phyloP scores from a whole-genome alignment of 2,329 filamentous ascomycete species.

The Sarocladium strictum region DNA sequence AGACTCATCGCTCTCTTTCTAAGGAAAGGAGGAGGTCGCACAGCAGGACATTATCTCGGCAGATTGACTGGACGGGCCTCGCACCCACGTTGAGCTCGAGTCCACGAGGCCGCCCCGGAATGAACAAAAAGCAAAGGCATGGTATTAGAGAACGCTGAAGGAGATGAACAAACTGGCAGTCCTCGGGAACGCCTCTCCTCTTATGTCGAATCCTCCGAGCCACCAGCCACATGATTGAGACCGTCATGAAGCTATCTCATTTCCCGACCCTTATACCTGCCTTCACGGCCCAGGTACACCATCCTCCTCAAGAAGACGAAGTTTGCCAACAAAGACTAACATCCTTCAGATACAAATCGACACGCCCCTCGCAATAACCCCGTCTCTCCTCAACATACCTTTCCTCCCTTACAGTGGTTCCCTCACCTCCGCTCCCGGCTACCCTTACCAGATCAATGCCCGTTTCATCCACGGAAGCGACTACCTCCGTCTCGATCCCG shows the following conservation, averaged over 20 bases:
- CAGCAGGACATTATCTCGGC: neutral
- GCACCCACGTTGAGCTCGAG: neutral
- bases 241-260: conserved; percentile 24
- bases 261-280: conserved; percentile 32
- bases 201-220: neutral
- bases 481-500: conserved; percentile 32
- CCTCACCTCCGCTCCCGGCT: conserved; percentile 29
- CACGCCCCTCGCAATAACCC: conserved; percentile 24
- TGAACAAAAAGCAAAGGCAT: neutral
- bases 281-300: conserved; percentile 28
- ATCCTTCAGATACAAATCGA: conserved; percentile 30
- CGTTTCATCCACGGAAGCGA: conserved; percentile 32
- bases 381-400: conserved; percentile 27
- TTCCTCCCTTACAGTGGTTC: conserved; percentile 24
- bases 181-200: too few relatives aligned
- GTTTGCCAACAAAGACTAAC: neutral
- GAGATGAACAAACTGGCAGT: neutral
- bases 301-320: neutral
- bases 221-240: neutral
- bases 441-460: conserved; percentile 29
- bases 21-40: neutral
- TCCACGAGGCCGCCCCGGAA: neutral
- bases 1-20: neutral
- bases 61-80: neutral
- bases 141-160: neutral